Base-by-base conservation (phyloP, 148 eudicot species). In the Spergularia marina region DNA sequence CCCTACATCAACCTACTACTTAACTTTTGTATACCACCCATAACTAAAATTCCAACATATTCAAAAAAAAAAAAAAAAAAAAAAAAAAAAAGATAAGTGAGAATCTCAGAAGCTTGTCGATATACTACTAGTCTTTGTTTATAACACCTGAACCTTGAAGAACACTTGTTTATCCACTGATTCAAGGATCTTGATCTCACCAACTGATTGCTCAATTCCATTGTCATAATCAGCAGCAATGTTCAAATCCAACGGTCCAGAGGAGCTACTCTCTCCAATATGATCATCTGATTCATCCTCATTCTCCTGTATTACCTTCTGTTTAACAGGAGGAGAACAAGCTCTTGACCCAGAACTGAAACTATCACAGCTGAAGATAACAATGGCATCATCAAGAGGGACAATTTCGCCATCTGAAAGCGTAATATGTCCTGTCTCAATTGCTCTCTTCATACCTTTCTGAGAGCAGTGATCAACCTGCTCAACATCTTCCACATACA, bases 401-500 rank as follows among this genome's bases (percentile, higher is more conserved):
- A 88, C 87, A 2, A 4, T 36, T 11, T 87, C 85, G 18, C 84
- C 88, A 70, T 82, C 61, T 41, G 60, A 14, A 21, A 78, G 70
- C 34, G 8, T 11, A 0, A 92, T 65, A 1, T 71, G 75, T 9
- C 97, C 97, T 6, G 61, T 85, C 59, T 88, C 82, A 30, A 88
- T 88, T 17, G 87, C 89, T 44, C 62, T 80, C 70, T 82, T 82
- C 4, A 91, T 74, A 25, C 91, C 86, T 78, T 77, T 86, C 49
- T 73, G 83, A 2, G 89, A 80, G 54, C 63, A 68, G 15, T 76
- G 68, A 83, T 91, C 94, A 8, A 89, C 62, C 62, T 84, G 90
- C 73, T 89, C 97, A 0, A 85, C 41, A 70, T 91, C 97, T 62
- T 89, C 94, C 57, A 91, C 70, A 72, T 74, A 84, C 70, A 91